Percentiles rank a stretch among this genome's conserved stretches.
These are phyloP conservation scores for Cinnamomum micranthum DNA, from an alignment of 164 flowering plant species.

Conservation along the genomic window DNA sequence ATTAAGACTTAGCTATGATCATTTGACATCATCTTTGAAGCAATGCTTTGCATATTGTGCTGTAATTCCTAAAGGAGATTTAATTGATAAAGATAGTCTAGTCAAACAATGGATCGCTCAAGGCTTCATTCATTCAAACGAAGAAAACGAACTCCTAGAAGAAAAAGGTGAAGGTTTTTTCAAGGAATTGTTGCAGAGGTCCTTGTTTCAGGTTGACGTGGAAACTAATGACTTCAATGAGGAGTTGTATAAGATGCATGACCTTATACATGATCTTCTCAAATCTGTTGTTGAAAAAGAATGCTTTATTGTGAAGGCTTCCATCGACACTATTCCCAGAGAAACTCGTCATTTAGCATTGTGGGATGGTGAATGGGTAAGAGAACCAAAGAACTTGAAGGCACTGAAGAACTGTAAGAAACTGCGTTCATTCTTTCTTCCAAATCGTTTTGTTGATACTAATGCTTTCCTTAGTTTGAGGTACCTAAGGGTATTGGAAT, in stretches of 20 bases:
- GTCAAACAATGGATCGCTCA: conserved; percentile 19
- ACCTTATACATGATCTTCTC: too few relatives aligned
- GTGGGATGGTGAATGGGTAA: not conserved
- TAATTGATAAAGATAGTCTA: conserved; percentile 3
- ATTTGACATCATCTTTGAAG: not conserved
- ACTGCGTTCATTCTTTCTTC: not conserved
- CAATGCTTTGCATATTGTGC: conserved; percentile 19
- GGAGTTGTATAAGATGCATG: not conserved
- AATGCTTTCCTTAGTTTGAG: not conserved
- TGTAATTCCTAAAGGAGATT: conserved; percentile 14
- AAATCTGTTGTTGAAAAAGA: too few relatives aligned
- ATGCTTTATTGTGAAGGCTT: too few relatives aligned
- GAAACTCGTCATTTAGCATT: not conserved
- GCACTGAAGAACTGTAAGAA: not conserved
- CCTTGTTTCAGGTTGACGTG: conserved; percentile 3
- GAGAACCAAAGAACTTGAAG: not conserved
- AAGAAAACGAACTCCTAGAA: conserved; percentile 5
- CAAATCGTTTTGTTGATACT: not conserved
- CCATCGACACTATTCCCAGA: not conserved
- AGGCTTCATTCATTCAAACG: conserved; percentile 6
- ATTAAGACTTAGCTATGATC: conserved; percentile 14
- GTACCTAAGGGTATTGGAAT: not conserved
- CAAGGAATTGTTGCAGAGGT: conserved; percentile 2
- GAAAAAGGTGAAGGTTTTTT: conserved; percentile 1
- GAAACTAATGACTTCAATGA: not conserved